These are phyloP conservation scores for Stagonosporopsis rhizophila DNA, from an alignment of 2,329 filamentous ascomycete genomes.

Conservation along the genomic window DNA sequence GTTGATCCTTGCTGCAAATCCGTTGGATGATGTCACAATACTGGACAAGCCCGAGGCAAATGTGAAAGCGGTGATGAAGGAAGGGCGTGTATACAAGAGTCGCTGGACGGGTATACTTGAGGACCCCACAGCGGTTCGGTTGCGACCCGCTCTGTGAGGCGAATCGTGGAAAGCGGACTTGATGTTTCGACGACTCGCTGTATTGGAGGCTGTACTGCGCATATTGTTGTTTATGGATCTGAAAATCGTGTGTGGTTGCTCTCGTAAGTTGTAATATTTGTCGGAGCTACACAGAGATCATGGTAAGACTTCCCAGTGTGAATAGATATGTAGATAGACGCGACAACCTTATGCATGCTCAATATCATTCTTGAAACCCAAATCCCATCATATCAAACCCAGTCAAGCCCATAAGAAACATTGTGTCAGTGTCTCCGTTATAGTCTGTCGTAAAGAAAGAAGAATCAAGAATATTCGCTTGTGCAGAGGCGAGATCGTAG, in stretches of 20 bases:
- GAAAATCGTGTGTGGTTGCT: too few relatives aligned
- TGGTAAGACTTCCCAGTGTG: too few relatives aligned
- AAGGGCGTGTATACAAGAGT: slow-evolving; percentile 54
- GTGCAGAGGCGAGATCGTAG: background rate
- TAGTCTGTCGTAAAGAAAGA: background rate
- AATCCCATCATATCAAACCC: slow-evolving; percentile 16
- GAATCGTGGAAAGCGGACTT: background rate
- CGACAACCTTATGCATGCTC: background rate
- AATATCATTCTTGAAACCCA: background rate
- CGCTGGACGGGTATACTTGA: slow-evolving; percentile 26
- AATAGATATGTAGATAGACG: background rate
- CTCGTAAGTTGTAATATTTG: too few relatives aligned
- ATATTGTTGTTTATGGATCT: too few relatives aligned
- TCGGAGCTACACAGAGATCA: too few relatives aligned
- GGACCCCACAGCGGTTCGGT: background rate
- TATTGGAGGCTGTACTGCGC: too few relatives aligned
- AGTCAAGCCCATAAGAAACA: slow-evolving; percentile 10
- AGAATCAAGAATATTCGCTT: background rate
- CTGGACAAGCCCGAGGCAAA: slow-evolving; percentile 58
- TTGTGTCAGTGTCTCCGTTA: background rate
- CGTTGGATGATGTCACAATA: slow-evolving; percentile 62
- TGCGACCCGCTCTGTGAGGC: background rate
- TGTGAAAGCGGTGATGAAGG: slow-evolving; percentile 62
- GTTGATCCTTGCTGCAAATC: slow-evolving; percentile 60
- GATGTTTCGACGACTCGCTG: too few relatives aligned